These are phyloP conservation scores for Candida mattraensis DNA, from an alignment of 805 yeast species.

Conservation along the genomic window DNA sequence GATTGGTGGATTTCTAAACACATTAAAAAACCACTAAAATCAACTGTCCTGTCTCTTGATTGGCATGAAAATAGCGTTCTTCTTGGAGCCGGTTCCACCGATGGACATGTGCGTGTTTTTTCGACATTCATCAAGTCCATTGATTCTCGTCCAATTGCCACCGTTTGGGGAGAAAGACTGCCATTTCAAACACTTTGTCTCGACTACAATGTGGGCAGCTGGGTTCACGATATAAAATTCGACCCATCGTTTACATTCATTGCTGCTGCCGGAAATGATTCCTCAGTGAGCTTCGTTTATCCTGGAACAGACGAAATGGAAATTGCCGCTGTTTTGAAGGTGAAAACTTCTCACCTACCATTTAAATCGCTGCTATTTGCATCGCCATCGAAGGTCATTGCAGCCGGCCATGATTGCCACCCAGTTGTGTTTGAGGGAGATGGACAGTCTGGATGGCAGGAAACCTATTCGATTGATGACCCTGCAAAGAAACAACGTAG, in stretches of 20 bases:
- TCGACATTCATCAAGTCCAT: conserved; percentile 87
- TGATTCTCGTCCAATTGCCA: conserved; percentile 76
- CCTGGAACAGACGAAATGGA: conserved; percentile 66
- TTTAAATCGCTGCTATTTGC: conserved; percentile 74
- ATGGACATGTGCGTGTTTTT: conserved; percentile 88
- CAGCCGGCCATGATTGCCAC: conserved; percentile 91
- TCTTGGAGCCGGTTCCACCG: conserved; percentile 88
- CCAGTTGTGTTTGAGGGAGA: conserved; percentile 81
- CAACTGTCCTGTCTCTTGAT: conserved; percentile 76
- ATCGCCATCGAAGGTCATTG: conserved; percentile 64
- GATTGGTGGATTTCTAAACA: conserved; percentile 99
- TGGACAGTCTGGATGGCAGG: conserved; percentile 60
- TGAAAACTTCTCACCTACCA: conserved; percentile 73
- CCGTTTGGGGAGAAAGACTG: conserved; percentile 91
- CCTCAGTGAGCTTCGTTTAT: conserved; percentile 76
- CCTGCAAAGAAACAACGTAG: conserved; percentile 41
- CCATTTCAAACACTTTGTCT: conserved; percentile 94
- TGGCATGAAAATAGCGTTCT: conserved; percentile 96
- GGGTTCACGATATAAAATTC: conserved; percentile 91
- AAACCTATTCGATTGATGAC: conserved; percentile 62
- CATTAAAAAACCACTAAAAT: conserved; percentile 89
- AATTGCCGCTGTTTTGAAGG: conserved; percentile 45
- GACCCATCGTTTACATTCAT: conserved; percentile 75
- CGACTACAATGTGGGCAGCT: conserved; percentile 73
- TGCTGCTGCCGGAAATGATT: conserved; percentile 85